Conservation (phyloP, 148 eudicot genomes). For the Dysphania ambrosioides region DNA sequence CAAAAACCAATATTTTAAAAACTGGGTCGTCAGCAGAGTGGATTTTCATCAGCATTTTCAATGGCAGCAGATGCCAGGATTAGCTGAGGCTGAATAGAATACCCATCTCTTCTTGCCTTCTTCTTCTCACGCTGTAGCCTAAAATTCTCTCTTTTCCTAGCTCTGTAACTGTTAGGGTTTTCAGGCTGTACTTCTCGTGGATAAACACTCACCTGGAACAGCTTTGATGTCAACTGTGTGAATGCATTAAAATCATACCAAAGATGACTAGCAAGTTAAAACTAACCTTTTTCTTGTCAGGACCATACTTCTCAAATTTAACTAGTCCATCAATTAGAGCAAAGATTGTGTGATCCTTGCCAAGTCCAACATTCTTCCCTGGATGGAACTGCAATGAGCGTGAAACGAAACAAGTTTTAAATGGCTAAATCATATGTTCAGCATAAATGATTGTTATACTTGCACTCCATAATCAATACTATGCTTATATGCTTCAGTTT, state of each 20-base stretch:
- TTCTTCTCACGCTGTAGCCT: slow-evolving; percentile 83
- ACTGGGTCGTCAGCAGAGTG: slow-evolving; percentile 46
- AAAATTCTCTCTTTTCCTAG: slow-evolving; percentile 75
- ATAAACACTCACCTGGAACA: slow-evolving; percentile 77
- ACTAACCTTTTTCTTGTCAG: slow-evolving; percentile 80
- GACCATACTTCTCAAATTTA: slow-evolving; percentile 91
- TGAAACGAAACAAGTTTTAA: no score
- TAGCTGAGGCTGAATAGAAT: slow-evolving; percentile 42
- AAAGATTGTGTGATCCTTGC: slow-evolving; percentile 87
- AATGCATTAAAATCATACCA: not conserved
- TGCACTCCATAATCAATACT: no score
- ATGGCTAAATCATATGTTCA: no score
- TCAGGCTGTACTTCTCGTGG: slow-evolving; percentile 73
- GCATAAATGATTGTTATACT: no score
- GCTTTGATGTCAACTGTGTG: not conserved
- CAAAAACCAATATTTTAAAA: no score
- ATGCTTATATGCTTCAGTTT: no score
- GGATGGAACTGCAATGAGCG: slow-evolving; percentile 61
- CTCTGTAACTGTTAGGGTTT: slow-evolving; percentile 89
- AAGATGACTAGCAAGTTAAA: not conserved
- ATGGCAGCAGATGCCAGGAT: slow-evolving; percentile 60
- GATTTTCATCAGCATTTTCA: no score
- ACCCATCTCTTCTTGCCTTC: slow-evolving; percentile 75
- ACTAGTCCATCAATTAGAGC: slow-evolving; percentile 87
- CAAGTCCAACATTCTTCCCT: slow-evolving; percentile 87